Base-by-base conservation (phyloP, 2,329 filamentous ascomycete species). In the Nannizziopsis arthrosporioides region DNA sequence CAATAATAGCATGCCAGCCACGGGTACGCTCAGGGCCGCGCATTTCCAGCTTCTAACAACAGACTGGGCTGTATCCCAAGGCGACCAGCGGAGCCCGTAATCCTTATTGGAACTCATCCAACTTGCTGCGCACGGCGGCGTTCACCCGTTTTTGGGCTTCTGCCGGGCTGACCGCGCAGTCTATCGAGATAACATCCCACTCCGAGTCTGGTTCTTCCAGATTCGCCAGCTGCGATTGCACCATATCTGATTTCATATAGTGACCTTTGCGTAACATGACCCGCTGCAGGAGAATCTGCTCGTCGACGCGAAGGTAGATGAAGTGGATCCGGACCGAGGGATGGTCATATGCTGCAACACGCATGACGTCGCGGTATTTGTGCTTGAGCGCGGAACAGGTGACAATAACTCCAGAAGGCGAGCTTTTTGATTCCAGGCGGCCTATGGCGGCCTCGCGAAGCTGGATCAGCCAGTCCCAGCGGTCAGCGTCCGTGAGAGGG, bases 191-290 rank as follows among this genome's bases (percentile, higher is more conserved):
- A 52, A 85, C 82, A 64, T 92, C 85, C 61, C 66, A 71, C 54
- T 75, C 71, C 61, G 88, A 84, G 48, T 85, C 78, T 0, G 92
- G 92, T 53, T 83, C 80, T 68, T 98, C 90, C n/a, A 98, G 75
- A 45, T 81, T 83, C 53, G 82, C 78, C 56, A 96, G 84, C 64
- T 98, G 92, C 68, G 87, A 94, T 59, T 84, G 81, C 7, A 98
- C 89, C 90, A 98, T 96, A 59, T 80, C 78, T 57, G 86, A 84
- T 59, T 92, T 90, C 89, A 98, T 95, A 68, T 92, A 98, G 64
- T 98, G 92, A 45, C 81, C 81, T 68, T 89, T 70, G 56, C 92
- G 78, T 35, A 75, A 72, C 31, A 75, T 73, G 7, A 96, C 89
- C 7, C 92, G 79, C 57, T 82, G 70, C 49, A 93, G 71, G 27